phyloP scores from a whole-genome alignment of 208 protist species.

The Naegleria lovaniensis region DNA sequence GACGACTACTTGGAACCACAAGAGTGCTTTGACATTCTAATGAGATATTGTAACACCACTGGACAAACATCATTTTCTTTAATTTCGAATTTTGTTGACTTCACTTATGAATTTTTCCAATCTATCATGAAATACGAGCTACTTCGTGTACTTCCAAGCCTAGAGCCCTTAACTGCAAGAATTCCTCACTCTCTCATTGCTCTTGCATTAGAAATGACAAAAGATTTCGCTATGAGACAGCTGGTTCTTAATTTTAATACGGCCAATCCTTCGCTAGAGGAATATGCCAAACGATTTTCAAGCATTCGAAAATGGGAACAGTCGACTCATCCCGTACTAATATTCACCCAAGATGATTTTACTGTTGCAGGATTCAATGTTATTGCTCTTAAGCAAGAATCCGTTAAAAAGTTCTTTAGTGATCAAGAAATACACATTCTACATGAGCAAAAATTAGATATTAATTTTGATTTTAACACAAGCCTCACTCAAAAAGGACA shows the following conservation, averaged over 20 bases:
- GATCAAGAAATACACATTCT: background rate
- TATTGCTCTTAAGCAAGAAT: background rate
- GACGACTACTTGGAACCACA: background rate
- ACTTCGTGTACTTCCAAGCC: background rate
- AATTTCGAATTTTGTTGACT: background rate
- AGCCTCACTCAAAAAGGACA: background rate
- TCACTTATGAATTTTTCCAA: background rate
- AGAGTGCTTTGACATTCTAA: background rate
- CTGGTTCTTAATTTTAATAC: background rate
- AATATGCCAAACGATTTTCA: background rate
- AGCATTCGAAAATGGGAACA: background rate
- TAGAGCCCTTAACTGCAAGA: no score
- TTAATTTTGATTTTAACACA: conserved; percentile 17
- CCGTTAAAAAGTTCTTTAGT: background rate
- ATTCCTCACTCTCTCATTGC: background rate
- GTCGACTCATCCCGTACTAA: background rate
- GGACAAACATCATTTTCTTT: background rate
- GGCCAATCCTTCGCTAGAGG: background rate
- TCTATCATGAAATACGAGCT: background rate
- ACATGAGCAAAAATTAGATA: conserved; percentile 13
- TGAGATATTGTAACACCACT: no score
- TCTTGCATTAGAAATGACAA: background rate
- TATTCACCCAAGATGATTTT: background rate
- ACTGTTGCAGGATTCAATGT: background rate
- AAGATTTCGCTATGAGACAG: conserved; percentile 2